Base-by-base conservation (phyloP, 2,329 filamentous ascomycete species). In the Xylaria sp. region DNA sequence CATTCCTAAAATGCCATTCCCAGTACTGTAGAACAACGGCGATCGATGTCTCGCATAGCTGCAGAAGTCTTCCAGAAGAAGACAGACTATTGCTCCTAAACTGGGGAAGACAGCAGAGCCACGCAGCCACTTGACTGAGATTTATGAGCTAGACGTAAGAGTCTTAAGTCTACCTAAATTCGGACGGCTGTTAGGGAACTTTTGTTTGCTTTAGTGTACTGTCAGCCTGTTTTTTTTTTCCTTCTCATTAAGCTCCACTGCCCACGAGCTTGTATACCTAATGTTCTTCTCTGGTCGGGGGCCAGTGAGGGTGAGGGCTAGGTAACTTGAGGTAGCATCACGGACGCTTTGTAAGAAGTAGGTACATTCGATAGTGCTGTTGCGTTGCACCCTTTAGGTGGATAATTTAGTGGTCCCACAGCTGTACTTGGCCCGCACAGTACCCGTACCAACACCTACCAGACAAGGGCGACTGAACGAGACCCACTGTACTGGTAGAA, bases 21-120 rank as follows among this genome's bases (percentile, higher is more conserved):
- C 23, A 13, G 52, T n/a, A n/a, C 18, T 15, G 52, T n/a, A 28
- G 39, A 57, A n/a, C 34, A 46, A 34, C 39, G 52, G 58, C 63
- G 54, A 44, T 55, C 63, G 48, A 57, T 67, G 65, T 68, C 57
- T 68, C 57, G 65, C 61, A 65, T 70, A 44, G 50, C 23, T 64
- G 64, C 51, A 61, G 64, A 61, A 54, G 57, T 39, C 50, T 44
- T 55, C 58, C 41, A 52, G 25, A 56, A 48, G 18, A 23, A 50
- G 46, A 34, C 48, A 41, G 54, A 41, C 44, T 41, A 44, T 28
- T 32, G n/a, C 57, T 52, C 44, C 54, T 20, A 46, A 61, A 65
- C 54, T 39, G 41, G 62, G 13, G 41, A 58, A 46, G n/a, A 62
- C 52, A 63, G 59, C 54, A 39, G 55, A 56, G 54, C 63, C 57